Conservation (phyloP, 371 early-diverging fungal species). For the Mucor ambiguus region DNA sequence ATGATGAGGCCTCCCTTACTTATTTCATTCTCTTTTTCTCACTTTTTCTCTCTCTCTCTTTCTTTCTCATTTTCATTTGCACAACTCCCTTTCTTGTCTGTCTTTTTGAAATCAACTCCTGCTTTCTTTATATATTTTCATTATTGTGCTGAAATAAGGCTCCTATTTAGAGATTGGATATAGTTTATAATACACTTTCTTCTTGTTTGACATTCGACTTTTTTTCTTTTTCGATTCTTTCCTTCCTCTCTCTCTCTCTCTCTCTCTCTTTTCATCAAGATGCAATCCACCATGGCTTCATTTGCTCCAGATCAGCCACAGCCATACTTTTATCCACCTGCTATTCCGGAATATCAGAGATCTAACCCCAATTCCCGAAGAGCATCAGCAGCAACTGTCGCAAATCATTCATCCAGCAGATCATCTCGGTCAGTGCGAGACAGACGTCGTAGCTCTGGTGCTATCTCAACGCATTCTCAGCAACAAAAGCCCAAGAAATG, state of each 20-base stretch:
- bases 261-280: conserved; percentile 8
- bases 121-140: conserved; percentile 1
- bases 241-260: conserved; percentile 9
- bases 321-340: conserved; percentile 25
- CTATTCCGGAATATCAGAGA: conserved; percentile 18
- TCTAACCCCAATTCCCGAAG: conserved; percentile 29
- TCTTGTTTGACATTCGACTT: conserved; percentile 5
- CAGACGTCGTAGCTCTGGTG: conserved; percentile 46
- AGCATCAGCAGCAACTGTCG: conserved; percentile 32
- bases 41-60: conserved; percentile 3
- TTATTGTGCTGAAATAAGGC: background rate
- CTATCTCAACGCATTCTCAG: conserved; percentile 37
- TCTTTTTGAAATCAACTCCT: background rate
- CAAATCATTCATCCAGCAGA: conserved; percentile 16
- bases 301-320: conserved; percentile 13
- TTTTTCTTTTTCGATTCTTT: conserved; percentile 2
- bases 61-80: background rate
- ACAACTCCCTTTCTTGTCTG: conserved; percentile 1
- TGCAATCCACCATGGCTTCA: conserved; percentile 14
- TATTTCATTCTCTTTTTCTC: conserved; percentile 3
- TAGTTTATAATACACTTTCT: background rate
- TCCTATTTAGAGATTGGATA: background rate
- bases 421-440: conserved; percentile 39
- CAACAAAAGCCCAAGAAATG: conserved; percentile 45
- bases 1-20: conserved; percentile 2